Conservation (phyloP, 371 early-diverging fungal species). For the Dichotomocladium elegans region DNA sequence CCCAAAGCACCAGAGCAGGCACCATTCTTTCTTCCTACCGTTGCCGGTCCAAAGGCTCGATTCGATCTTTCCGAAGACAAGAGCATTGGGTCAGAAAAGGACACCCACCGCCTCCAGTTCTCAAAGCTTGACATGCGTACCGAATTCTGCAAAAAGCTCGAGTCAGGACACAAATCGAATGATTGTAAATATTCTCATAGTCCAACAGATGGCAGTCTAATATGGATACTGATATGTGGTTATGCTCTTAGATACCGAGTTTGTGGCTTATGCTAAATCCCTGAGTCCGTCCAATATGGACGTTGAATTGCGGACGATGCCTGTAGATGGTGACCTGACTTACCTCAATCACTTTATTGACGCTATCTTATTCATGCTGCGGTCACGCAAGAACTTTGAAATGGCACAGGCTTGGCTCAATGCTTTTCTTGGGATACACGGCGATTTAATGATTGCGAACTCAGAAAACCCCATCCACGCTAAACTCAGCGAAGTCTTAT, state of each 20-base stretch:
- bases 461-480: constrained; percentile 46
- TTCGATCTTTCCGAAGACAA: constrained; percentile 52
- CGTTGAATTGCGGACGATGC: constrained; percentile 78
- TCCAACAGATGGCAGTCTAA: background rate
- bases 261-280: constrained; percentile 65
- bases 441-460: constrained; percentile 70
- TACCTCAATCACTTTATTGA: constrained; percentile 58
- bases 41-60: constrained; percentile 66
- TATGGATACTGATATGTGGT: background rate
- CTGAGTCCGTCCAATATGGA: constrained; percentile 84
- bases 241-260: constrained; percentile 21
- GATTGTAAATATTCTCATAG: constrained; percentile 41
- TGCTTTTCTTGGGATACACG: constrained; percentile 73
- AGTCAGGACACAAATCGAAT: constrained; percentile 44
- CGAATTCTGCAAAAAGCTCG: constrained; percentile 54
- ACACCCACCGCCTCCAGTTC: constrained; percentile 25
- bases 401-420: constrained; percentile 78
- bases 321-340: constrained; percentile 54
- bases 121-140: constrained; percentile 50
- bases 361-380: constrained; percentile 58
- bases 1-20: constrained; percentile 86
- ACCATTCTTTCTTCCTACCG: constrained; percentile 90
- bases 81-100: constrained; percentile 14
- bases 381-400: constrained; percentile 78
- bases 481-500: constrained; percentile 41